phyloP scores from a whole-genome alignment of 441 rosid genomes.

The Aquilaria agallochum region DNA sequence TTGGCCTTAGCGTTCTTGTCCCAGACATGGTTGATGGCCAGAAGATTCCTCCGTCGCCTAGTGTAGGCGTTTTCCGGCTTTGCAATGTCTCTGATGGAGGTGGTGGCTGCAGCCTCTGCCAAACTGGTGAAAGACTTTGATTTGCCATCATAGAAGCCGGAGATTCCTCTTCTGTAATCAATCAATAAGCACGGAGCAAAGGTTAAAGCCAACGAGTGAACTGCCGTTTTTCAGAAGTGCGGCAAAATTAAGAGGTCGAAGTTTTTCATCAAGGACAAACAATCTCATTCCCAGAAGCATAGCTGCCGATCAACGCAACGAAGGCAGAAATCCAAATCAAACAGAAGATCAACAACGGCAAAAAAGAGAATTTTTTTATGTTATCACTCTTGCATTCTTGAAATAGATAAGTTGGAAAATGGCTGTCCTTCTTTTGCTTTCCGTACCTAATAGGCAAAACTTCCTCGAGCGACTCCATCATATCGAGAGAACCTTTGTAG shows the following conservation, averaged over 20 bases:
- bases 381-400: too few species aligned
- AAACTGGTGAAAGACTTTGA: conserved; percentile 76
- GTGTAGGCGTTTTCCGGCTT: conserved; percentile 74
- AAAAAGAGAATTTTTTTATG: too few species aligned
- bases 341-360: too few species aligned
- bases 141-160: conserved; percentile 76
- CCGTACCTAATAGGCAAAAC: conserved; percentile 67
- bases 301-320: too few species aligned
- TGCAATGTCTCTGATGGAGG: conserved; percentile 52
- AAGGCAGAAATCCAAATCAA: too few species aligned
- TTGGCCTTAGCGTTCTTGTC: conserved; percentile 38
- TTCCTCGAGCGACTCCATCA: conserved; percentile 66
- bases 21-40: conserved; percentile 60
- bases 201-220: too few species aligned
- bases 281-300: too few species aligned
- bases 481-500: conserved; percentile 43
- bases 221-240: too few species aligned
- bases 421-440: neutral
- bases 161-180: conserved; percentile 72
- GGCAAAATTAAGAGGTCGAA: too few species aligned
- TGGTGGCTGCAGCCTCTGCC: conserved; percentile 36
- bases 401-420: neutral
- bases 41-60: conserved; percentile 45
- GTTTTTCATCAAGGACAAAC: too few species aligned
- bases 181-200: too few species aligned